Evolutionary conservation across 768 basidiomycete species (phyloP).

Genomic region (Psilocybe cyanescens): DNA sequence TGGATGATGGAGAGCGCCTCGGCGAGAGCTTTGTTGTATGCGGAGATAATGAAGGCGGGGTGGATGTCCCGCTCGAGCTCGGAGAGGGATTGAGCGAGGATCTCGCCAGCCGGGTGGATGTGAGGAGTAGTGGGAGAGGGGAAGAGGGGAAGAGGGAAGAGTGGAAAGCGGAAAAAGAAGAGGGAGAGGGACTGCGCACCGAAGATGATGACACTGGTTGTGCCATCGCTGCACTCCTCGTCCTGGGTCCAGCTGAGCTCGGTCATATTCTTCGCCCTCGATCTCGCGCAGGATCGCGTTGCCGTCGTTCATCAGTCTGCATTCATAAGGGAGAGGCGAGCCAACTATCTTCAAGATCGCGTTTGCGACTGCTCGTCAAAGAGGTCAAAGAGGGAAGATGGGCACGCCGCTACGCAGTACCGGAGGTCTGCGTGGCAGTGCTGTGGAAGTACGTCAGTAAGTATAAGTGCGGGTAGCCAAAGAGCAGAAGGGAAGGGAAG

Average conservation of each 20-base stretch:
- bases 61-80: constrained; percentile 74
- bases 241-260: constrained; percentile 98
- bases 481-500: no score
- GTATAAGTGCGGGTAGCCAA: no score
- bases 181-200: constrained; percentile 50
- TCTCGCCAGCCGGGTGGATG: constrained; percentile 77
- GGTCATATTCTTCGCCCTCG: constrained; percentile 99
- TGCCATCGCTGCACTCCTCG: constrained; percentile 98
- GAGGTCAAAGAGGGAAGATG: no score
- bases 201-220: constrained; percentile 96
- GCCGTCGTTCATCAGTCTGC: constrained; percentile 95
- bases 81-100: constrained; percentile 71
- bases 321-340: not conserved
- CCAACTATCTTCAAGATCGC: not conserved
- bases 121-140: not conserved
- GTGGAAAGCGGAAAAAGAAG: not conserved
- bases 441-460: no score
- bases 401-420: no score
- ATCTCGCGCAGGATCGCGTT: constrained; percentile 98
- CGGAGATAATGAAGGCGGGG: constrained; percentile 98
- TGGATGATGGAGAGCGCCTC: constrained; percentile 90
- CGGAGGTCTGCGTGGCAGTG: no score
- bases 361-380: no score
- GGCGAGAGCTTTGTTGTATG: constrained; percentile 95
- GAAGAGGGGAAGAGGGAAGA: no score